phyloP scores from a whole-genome alignment of 768 basidiomycete genomes.

The Nidularia pulvinata region DNA sequence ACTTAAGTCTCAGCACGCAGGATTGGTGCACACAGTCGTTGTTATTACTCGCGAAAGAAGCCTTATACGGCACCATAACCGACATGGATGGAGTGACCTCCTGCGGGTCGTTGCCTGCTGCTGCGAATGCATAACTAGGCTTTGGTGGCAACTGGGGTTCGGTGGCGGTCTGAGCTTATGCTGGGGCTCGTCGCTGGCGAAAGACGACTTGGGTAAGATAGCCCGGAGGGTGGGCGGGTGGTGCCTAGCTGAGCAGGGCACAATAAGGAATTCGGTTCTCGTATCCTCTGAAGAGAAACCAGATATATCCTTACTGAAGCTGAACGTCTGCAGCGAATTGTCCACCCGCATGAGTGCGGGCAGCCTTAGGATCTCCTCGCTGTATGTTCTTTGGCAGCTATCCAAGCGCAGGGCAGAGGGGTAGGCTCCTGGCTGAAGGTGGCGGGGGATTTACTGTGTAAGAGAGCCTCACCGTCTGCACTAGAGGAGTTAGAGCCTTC shows the following conservation, averaged over 20 bases:
- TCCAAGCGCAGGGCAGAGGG: background rate
- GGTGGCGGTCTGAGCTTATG: background rate
- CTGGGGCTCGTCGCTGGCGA: background rate
- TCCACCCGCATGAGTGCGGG: background rate
- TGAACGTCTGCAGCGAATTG: background rate
- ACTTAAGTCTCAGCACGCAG: background rate
- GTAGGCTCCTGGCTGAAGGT: no score
- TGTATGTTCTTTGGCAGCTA: conserved; percentile 9
- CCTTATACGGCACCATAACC: background rate
- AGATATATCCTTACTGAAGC: background rate
- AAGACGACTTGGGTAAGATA: background rate
- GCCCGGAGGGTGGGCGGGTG: no score
- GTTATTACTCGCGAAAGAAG: background rate
- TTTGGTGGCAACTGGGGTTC: no score
- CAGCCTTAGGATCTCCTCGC: background rate
- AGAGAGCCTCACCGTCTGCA: background rate
- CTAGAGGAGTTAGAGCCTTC: background rate
- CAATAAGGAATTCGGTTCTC: background rate
- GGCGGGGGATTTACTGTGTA: background rate
- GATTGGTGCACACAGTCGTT: background rate
- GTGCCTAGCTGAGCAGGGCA: conserved; percentile 4
- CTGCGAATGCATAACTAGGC: no score
- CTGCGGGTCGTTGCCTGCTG: no score
- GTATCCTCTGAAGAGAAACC: background rate
- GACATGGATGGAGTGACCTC: background rate